Base-by-base conservation (phyloP, 2,329 filamentous ascomycete species). In the Bipolaris victoriae region DNA sequence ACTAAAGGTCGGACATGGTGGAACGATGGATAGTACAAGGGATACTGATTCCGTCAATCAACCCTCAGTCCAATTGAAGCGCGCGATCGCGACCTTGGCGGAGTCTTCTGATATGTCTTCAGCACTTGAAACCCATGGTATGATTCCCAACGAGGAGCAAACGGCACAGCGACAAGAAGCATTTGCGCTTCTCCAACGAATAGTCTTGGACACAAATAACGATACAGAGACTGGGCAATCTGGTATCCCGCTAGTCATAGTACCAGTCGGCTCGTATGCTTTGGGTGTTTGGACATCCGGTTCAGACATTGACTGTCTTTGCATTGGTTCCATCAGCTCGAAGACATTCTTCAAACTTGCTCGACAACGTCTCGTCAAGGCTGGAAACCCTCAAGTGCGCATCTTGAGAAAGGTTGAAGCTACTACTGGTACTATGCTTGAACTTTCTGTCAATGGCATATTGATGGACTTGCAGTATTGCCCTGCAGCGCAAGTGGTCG, bases 391-490 rank as follows among this genome's bases (percentile, higher is more conserved):
- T 18, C 81, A 77, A 0, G 72, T 88, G 36, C 78, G 70, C 20
- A 77, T 89, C 10, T 66, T 88, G 15, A 81, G 86, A 40, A 83
- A 82, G 49, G 84, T 88, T 7, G 82, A 83, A 45, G 82, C 86
- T 1, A 80, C 81, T 47, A 82, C 84, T 0, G 86, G 86, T 7
- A 86, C 82, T 0, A 89, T 88, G 84, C 78, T 90, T 5, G 86
- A 90, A 64, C 74, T 90, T 4, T 82, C 83, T 40, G 77, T 89
- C n/a, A 69, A 76, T 3, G 83, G 80, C 9, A 77, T 89, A 64
- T 85, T 80, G 59, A 79, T 88, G 65, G 86, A 90, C 67, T 74
- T 91, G 47, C 87, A 89, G 58, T 90, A 90, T 68, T 89, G 86
- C 61, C 81, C 85, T 5, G 84, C 87, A 1, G 76, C 80, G 2